Conservation (phyloP, 345 rosid species). For the Acer saccharum region DNA sequence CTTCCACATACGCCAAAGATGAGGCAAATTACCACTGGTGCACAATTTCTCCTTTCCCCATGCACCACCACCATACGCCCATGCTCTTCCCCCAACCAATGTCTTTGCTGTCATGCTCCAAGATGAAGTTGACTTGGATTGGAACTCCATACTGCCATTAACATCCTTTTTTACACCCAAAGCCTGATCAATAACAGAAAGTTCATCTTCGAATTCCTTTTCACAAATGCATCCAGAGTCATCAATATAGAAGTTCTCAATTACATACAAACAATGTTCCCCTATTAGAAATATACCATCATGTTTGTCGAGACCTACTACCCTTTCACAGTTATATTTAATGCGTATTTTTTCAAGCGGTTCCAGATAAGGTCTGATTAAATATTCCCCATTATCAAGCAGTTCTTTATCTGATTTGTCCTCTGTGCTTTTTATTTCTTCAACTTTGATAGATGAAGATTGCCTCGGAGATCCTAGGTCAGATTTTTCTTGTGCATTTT, state of each 20-base stretch:
- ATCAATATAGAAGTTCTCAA: conserved; percentile 91
- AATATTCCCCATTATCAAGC: conserved; percentile 92
- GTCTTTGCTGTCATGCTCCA: conserved; percentile 64
- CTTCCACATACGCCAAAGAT: conserved; percentile 99
- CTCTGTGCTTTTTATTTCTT: conserved; percentile 59
- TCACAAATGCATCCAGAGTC: conserved; percentile 86
- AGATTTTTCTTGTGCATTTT: conserved; percentile 68
- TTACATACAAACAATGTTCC: conserved; percentile 83
- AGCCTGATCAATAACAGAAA: conserved; percentile 99
- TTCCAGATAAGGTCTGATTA: conserved; percentile 96
- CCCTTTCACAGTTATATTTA: conserved; percentile 96
- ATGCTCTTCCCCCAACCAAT: conserved; percentile 88
- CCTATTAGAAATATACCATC: conserved; percentile 98
- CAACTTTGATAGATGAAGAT: conserved; percentile 64
- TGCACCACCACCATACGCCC: conserved; percentile 99
- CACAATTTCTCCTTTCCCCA: conserved; percentile 97
- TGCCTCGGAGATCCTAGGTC: conserved; percentile 80
- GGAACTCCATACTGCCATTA: conserved; percentile 73
- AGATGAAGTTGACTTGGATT: conserved; percentile 84
- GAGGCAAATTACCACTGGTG: conserved; percentile 79
- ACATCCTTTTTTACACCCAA: conserved; percentile 96
- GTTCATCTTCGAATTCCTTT: conserved; percentile 93
- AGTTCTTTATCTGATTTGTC: conserved; percentile 87
- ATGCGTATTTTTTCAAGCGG: conserved; percentile 88
- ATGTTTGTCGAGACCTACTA: conserved; percentile 95